Percentiles rank a stretch among this genome's conserved stretches.
Conservation (phyloP, 805 yeast genomes). For the Wickerhamiella allomyrinae region DNA sequence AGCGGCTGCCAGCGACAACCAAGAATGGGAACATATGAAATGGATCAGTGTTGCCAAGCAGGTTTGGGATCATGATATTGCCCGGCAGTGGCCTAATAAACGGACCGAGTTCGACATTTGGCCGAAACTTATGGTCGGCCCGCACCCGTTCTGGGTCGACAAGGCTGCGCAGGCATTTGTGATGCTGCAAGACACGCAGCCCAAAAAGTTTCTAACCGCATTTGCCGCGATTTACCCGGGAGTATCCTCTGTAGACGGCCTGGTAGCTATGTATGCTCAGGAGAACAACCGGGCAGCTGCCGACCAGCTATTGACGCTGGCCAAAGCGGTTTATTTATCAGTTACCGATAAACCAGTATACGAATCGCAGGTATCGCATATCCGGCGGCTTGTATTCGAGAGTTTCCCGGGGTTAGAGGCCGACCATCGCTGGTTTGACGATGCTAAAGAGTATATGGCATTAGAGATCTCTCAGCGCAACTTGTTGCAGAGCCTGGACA, state of each 20-base stretch:
- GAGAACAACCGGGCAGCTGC: not conserved
- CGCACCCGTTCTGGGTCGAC: not conserved
- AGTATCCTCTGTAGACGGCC: not conserved
- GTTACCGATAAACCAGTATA: not conserved
- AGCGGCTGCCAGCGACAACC: not conserved
- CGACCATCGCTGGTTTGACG: constrained; percentile 3
- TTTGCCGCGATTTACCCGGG: not conserved
- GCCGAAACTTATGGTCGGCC: not conserved
- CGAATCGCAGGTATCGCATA: not conserved
- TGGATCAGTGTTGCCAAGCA: not conserved
- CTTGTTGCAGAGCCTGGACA: not conserved
- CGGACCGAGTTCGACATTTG: not conserved
- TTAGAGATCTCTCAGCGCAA: constrained; percentile 4
- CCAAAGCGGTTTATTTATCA: constrained; percentile 3
- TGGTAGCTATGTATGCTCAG: not conserved
- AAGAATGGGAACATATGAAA: not conserved
- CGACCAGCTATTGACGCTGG: constrained; percentile 1
- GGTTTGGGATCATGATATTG: not conserved
- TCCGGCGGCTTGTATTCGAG: not conserved
- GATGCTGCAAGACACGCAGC: not conserved
- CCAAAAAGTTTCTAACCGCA: not conserved
- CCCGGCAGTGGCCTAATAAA: not conserved
- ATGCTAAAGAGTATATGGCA: not conserved
- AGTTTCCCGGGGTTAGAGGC: not conserved
- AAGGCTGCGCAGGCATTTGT: not conserved